Evolutionary conservation across 1,284 basidiomycete genomes (phyloP), one percentile per base, ranked within the genome.

Genomic region (Pseudozyma pruni): DNA sequence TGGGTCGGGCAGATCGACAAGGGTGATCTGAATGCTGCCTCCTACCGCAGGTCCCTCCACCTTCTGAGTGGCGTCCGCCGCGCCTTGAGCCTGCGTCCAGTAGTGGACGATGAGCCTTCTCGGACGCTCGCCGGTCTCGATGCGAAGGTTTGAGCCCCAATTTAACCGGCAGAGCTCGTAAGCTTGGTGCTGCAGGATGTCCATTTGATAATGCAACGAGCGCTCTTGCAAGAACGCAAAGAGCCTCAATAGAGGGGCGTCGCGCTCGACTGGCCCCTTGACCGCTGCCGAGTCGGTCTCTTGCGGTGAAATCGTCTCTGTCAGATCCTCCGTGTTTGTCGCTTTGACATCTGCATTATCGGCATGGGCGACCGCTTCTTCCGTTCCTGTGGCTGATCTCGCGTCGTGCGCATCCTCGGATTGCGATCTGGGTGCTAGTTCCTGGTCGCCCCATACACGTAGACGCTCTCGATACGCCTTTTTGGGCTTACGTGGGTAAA

Each of bases 161-260:
- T 72, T 72, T 32, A 75, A 60, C 1, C 69, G 61, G 20, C 57
- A 47, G 11, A 79, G 61, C 33, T 77, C 69, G 40, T 70, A 56
- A 0, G 76, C 69, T 45, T 82, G 80, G 25, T 71, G 70, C 17
- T 74, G 57, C 23, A 82, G 43, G 34, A 81, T 80, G 40, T 79
- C 74, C 35, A 82, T 66, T 51, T 77, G 79, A 29, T 81, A 79
- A 31, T 79, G 67, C 9, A 81, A 56, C 2, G 80, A 61, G 20
- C 76, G 70, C 53, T 78, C 74, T 43, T 74, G 74, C 17, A 81
- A 47, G 48, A 79, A 72, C 17, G 71, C 53, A 44, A 73, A 79
- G 20, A 79, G 63, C 16, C 70, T 41, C 9, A 61, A 35, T 4
- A 75, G 41, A 14, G 77, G 72, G 4, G 68, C 59, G 22, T 76